Percentiles rank a stretch among this genome's conserved stretches.
phyloP scores from a whole-genome alignment of 2,329 filamentous ascomycete genomes.

The Pseudogymnoascus sp. region DNA sequence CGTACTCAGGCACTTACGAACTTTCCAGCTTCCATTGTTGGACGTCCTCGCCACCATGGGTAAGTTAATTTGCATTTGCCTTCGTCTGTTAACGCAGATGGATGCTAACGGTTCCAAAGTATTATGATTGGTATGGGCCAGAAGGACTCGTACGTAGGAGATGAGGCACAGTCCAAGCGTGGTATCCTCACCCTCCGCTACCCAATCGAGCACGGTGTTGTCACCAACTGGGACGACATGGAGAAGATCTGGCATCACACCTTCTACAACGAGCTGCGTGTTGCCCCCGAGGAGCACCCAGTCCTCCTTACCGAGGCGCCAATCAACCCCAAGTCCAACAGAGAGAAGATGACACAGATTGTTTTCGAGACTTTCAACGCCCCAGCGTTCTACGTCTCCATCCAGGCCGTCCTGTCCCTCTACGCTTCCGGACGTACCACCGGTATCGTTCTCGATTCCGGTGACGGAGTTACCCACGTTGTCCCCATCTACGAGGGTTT shows the following conservation, averaged over 20 bases:
- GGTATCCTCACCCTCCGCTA: constrained; percentile 99
- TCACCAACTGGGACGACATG: constrained; percentile 99
- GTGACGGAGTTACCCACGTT: constrained; percentile 99
- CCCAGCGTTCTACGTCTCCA: constrained; percentile 99
- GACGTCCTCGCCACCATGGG: constrained; percentile 99
- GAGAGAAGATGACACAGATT: constrained; percentile 99
- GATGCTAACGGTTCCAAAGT: constrained; percentile 46
- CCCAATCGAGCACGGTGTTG: constrained; percentile 99
- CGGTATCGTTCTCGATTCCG: constrained; percentile 99
- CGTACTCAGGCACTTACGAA: constrained; percentile 15
- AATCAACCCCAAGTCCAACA: constrained; percentile 99
- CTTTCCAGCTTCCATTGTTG: constrained; percentile 87
- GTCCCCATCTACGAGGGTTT: constrained; percentile 99
- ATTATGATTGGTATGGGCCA: constrained; percentile 99
- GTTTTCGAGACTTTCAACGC: constrained; percentile 99
- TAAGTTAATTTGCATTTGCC: constrained; percentile 48
- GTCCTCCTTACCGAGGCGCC: constrained; percentile 98
- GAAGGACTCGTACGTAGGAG: constrained; percentile 99
- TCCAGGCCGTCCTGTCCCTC: constrained; percentile 97
- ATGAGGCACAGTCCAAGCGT: constrained; percentile 99
- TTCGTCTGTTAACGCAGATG: constrained; percentile 3
- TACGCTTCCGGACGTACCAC: constrained; percentile 99
- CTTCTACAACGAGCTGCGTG: constrained; percentile 99
- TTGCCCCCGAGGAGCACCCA: constrained; percentile 99
- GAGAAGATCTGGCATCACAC: constrained; percentile 99